Evolutionary conservation across 441 rosid genomes (phyloP), one percentile per base, ranked within the genome.

Genomic region (Gossypium gossypioides): DNA sequence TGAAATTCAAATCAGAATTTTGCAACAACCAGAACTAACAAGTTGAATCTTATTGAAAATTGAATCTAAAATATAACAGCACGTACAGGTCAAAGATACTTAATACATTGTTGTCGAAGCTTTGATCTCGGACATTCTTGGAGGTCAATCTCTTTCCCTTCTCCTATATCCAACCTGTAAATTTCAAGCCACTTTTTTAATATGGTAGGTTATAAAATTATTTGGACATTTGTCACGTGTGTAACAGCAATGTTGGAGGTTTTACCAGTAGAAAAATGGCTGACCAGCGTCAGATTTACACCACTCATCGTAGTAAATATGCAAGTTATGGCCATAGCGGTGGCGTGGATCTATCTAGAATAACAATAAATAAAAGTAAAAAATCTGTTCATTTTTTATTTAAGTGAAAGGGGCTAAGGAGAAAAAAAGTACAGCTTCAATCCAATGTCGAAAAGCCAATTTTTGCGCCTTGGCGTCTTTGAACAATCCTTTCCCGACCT

Each of bases 391-490:
- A 34, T 34, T 34, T 6, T 34, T 34, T 34, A 5, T 15, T 51
- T 5, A 15, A 51, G 51, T 46, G n/a, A 10, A 46, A 2, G 15
- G 1, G 15, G n/a, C n/a, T 9, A 9, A 51, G 18, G 18, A 6
- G 7, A 51, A 52, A 24, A 52, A 68, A 62, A 79, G 15, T 89
- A 94, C 99, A 74, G 97, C 97, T 87, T 92, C 96, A 74, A 94
- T 90, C 97, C 99, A 94, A 69, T 94, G 97, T 79, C 88, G 97
- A 74, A 94, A 92, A 22, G 99, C 99, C 87, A 94, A 55, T 77
- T 86, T 88, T 63, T 89, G 94, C 22, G 97, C 97, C 75, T 90
- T 86, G 72, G 82, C 86, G 74, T 88, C 94, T 72, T 77, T 75
- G 18, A 89, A 90, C 72, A 94, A 74, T 12, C 97, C 97, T 76